Evolutionary conservation across 1,284 basidiomycete genomes (phyloP), one percentile per base, ranked within the genome.

Genomic region (Ganoderma multipileum): DNA sequence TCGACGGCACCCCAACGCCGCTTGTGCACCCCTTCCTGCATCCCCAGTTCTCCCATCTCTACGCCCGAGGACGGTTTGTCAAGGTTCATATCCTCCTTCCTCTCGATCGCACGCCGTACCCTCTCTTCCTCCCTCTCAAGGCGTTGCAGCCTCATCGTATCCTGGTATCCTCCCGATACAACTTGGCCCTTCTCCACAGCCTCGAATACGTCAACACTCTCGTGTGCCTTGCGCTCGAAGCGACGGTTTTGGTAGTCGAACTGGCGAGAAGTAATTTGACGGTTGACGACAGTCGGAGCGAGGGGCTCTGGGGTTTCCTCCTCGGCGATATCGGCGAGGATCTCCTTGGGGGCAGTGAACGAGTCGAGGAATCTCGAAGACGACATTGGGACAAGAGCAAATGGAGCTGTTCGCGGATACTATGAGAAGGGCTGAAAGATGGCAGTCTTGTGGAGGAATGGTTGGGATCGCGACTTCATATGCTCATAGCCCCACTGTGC

Each of bases 211-310:
- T 96, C 95, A 16, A 86, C 87, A 71, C 92, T 92, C 63, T 93
- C 91, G 73, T 90, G 85, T 28, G 89, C 92, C 71, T 91, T 87
- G 63, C 96, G 90, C 75, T 88, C 88, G 83, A 99, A 99, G 47
- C 97, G 89, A 67, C 96, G 90, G 75, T 94, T 91, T 78, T 99
- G 97, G 79, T 99, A 99, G 81, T 99, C 97, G 69, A 91, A 94
- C 84, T 99, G 95, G 55, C 97, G 90, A 57, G 94, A 86, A 26
- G 97, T 94, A 78, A 99, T 96, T 85, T 99, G 97, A 72, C 95
- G 93, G 76, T 94, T 91, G 69, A 91, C 93, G 44, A 95, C 93
- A 38, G 95, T 95, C 81, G 97, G 95, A 66, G 94, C 92, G 77
- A 99, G 97, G 16, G 95, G 96, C 79, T 99, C 97, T 75, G 94